Conservation (phyloP, 768 basidiomycete species). For the Mycena vitilis region DNA sequence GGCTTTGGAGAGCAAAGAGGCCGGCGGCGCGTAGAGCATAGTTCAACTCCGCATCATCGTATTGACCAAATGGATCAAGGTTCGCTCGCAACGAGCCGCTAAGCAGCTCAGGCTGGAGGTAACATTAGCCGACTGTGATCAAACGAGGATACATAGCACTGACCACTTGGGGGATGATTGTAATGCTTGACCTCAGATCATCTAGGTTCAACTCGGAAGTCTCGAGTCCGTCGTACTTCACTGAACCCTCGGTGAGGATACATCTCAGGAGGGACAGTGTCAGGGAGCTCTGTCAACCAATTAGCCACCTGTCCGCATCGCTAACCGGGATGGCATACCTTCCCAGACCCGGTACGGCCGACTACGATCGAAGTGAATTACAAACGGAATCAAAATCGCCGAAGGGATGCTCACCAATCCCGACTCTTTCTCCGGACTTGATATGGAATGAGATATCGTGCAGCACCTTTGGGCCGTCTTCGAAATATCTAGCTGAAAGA, state of each 20-base stretch:
- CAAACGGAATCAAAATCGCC: slow-evolving; percentile 35
- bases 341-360: slow-evolving; percentile 41
- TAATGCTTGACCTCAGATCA: slow-evolving; percentile 55
- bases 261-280: slow-evolving; percentile 63
- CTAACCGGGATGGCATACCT: slow-evolving; percentile 27
- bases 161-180: slow-evolving; percentile 52
- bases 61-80: slow-evolving; percentile 59
- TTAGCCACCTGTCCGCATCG: not conserved
- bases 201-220: slow-evolving; percentile 57
- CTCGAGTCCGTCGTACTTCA: slow-evolving; percentile 56
- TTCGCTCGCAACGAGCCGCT: slow-evolving; percentile 58
- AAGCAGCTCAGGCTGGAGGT: slow-evolving; percentile 46
- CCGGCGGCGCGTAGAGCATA: slow-evolving; percentile 51
- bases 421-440: slow-evolving; percentile 59
- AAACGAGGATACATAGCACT: not conserved
- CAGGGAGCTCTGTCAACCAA: slow-evolving; percentile 59
- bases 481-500: slow-evolving; percentile 53
- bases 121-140: slow-evolving; percentile 7
- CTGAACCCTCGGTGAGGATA: slow-evolving; percentile 47
- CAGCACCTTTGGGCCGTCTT: slow-evolving; percentile 28
- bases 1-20: slow-evolving; percentile 47
- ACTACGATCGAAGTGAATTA: slow-evolving; percentile 32
- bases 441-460: slow-evolving; percentile 49
- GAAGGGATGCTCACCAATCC: slow-evolving; percentile 44
- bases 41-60: slow-evolving; percentile 54